Percentiles rank a stretch among this genome's conserved stretches.
These are phyloP conservation scores for Dactylonectria macrodidyma DNA, from an alignment of 2,329 filamentous ascomycete genomes.

Conservation along the genomic window DNA sequence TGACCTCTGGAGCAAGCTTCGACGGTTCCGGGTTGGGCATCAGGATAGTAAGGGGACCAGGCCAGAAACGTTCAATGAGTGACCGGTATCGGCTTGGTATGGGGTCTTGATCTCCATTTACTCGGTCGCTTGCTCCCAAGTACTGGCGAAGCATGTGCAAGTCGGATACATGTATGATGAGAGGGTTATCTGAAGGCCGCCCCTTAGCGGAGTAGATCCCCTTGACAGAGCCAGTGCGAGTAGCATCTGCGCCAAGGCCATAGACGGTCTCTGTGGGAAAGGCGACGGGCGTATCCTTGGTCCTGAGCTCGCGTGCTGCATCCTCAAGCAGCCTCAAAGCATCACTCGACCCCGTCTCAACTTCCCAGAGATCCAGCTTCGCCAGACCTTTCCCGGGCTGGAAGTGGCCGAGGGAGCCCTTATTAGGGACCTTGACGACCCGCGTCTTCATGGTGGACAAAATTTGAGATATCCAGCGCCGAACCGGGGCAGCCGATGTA, in stretches of 20 bases:
- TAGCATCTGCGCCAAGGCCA: conserved; percentile 96
- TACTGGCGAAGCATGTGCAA: conserved; percentile 80
- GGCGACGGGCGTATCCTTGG: conserved; percentile 83
- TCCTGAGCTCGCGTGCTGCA: conserved; percentile 77
- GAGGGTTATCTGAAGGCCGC: conserved; percentile 91
- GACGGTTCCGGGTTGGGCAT: conserved; percentile 81
- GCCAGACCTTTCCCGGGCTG: conserved; percentile 45
- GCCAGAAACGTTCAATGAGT: conserved; percentile 90
- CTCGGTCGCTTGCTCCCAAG: conserved; percentile 57
- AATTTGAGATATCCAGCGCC: conserved; percentile 31
- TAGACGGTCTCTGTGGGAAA: conserved; percentile 99
- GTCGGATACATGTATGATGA: conserved; percentile 93
- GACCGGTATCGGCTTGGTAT: conserved; percentile 84
- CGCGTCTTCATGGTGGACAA: conserved; percentile 56
- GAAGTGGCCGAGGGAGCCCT: conserved; percentile 55
- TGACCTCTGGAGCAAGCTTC: conserved; percentile 89
- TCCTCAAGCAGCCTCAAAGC: conserved; percentile 65
- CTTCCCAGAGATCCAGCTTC: conserved; percentile 60
- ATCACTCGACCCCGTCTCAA: conserved; percentile 50
- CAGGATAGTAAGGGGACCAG: conserved; percentile 92
- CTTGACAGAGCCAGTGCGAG: conserved; percentile 83
- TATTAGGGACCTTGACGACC: conserved; percentile 54
- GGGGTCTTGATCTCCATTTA: conserved; percentile 50
- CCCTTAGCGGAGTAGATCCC: conserved; percentile 96
- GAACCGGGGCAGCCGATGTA: conserved; percentile 41